Percentiles rank a stretch among this genome's conserved stretches.
phyloP scores from a whole-genome alignment of 371 early-diverging fungal genomes.

The Apophysomyces sp. region DNA sequence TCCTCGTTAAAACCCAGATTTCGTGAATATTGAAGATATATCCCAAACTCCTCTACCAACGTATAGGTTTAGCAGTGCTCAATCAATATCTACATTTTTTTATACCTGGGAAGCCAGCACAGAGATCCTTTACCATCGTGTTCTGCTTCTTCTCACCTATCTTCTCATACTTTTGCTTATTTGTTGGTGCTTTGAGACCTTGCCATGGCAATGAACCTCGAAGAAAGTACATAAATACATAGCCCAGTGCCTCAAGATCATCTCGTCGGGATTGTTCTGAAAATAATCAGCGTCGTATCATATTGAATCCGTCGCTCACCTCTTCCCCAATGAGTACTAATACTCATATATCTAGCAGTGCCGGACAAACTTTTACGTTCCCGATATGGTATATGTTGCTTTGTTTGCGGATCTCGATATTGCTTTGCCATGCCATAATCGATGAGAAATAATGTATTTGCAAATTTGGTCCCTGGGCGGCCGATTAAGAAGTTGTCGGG shows the following conservation, averaged over 20 bases:
- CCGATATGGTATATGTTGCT: slow-evolving; percentile 82
- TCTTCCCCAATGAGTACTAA: slow-evolving; percentile 89
- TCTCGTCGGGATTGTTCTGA: slow-evolving; percentile 90
- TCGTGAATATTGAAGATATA: slow-evolving; percentile 87
- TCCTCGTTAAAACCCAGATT: slow-evolving; percentile 90
- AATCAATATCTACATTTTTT: background rate
- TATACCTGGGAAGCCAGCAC: slow-evolving; percentile 68
- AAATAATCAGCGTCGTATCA: background rate
- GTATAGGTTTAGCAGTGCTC: background rate
- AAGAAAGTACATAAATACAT: slow-evolving; percentile 92
- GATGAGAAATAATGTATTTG: slow-evolving; percentile 64
- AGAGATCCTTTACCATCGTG: slow-evolving; percentile 70
- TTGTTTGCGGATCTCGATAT: slow-evolving; percentile 85
- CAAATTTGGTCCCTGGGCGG: slow-evolving; percentile 53
- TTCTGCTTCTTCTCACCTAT: slow-evolving; percentile 89
- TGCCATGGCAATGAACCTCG: slow-evolving; percentile 94
- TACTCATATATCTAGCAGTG: slow-evolving; percentile 93
- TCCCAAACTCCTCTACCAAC: slow-evolving; percentile 78
- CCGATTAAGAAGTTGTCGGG: slow-evolving; percentile 98
- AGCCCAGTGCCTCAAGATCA: slow-evolving; percentile 93
- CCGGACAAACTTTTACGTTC: slow-evolving; percentile 87
- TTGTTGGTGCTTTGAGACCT: slow-evolving; percentile 86
- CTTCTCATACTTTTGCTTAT: slow-evolving; percentile 91
- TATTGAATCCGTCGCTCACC: slow-evolving; percentile 13
- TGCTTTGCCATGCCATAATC: slow-evolving; percentile 95